phyloP scores from a whole-genome alignment of 192 early-diverging fungal species.

The Coemansia sp. region DNA sequence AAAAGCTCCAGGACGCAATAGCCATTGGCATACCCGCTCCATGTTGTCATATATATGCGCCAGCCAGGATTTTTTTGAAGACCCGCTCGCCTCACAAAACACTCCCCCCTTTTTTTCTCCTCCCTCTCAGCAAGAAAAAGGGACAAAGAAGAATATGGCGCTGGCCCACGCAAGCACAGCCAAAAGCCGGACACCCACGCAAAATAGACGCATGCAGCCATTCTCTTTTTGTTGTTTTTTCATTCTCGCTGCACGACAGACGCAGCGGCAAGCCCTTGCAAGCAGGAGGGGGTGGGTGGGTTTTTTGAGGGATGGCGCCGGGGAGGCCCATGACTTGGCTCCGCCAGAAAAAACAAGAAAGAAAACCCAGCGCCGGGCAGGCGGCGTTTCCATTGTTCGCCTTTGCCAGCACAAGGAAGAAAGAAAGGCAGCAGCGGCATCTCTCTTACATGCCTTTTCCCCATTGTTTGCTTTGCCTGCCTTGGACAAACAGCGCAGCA shows the following conservation, averaged over 20 bases:
- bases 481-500: conserved; percentile 33
- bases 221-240: not conserved
- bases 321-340: conserved; percentile 10
- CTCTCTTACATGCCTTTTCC: conserved; percentile 15
- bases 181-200: not conserved
- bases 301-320: conserved; percentile 12
- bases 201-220: not conserved
- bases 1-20: conserved; percentile 11
- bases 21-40: not conserved
- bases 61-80: conserved; percentile 10
- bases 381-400: not conserved
- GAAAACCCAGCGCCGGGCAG: conserved; percentile 2
- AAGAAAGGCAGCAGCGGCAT: not conserved
- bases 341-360: not conserved
- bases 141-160: not conserved
- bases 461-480: conserved; percentile 31
- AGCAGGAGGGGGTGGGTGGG: not conserved
- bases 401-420: not conserved
- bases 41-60: conserved; percentile 2
- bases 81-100: conserved; percentile 8
- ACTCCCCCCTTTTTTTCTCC: not conserved
- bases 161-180: not conserved
- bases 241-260: conserved; percentile 1
- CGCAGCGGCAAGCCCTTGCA: not conserved
- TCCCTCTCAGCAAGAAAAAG: conserved; percentile 5